These are phyloP conservation scores for Castanea sativa DNA, from an alignment of 306 rosid species.

Conservation along the genomic window DNA sequence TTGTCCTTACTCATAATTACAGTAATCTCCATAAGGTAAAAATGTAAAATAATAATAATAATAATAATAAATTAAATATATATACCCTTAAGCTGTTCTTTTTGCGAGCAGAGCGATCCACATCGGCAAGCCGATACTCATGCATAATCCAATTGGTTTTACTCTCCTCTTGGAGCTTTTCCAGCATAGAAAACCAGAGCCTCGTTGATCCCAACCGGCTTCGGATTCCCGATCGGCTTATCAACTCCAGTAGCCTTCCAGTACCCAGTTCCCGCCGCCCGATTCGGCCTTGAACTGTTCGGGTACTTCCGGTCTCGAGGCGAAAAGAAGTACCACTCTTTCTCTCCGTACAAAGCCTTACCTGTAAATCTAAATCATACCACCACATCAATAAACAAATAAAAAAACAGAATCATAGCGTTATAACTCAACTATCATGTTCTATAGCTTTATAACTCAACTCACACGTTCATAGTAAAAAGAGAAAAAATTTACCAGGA, in stretches of 20 bases:
- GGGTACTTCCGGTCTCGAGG: conserved; percentile 91
- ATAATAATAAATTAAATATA: background rate
- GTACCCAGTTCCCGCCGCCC: conserved; percentile 93
- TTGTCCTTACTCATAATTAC: conserved; percentile 5
- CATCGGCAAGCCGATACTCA: conserved; percentile 93
- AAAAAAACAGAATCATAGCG: too few relatives aligned
- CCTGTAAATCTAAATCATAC: conserved; percentile 27
- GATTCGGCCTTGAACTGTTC: conserved; percentile 91
- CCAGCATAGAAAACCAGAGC: conserved; percentile 93
- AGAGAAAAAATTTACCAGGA: conserved; percentile 45
- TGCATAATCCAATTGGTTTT: conserved; percentile 99
- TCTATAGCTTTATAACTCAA: too few relatives aligned
- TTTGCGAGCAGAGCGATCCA: conserved; percentile 82
- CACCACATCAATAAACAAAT: background rate
- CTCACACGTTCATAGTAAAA: too few relatives aligned
- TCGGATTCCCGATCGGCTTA: conserved; percentile 84
- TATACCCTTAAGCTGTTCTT: conserved; percentile 86
- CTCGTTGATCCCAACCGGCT: conserved; percentile 87
- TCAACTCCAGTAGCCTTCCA: conserved; percentile 99
- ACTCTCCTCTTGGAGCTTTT: conserved; percentile 84
- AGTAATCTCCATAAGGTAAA: too few relatives aligned
- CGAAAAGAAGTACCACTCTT: conserved; percentile 94
- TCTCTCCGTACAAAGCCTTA: conserved; percentile 72
- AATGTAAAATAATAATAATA: too few relatives aligned
- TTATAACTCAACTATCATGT: too few relatives aligned